phyloP scores from a whole-genome alignment of 75 land plant species.

The Isoetes taiwanensis region DNA sequence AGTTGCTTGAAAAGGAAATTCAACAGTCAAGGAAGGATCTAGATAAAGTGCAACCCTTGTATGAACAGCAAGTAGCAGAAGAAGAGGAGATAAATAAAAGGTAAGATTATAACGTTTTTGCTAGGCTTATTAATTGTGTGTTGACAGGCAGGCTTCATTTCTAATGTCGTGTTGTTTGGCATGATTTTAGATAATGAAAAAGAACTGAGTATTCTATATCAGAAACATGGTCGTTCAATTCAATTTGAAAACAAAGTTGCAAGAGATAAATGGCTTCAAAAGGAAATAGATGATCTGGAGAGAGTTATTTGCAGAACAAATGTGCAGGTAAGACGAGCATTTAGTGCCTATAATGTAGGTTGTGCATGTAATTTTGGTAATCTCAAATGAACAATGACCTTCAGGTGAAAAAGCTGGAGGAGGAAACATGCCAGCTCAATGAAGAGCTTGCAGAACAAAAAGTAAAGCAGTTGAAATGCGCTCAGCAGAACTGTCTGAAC shows the following conservation, averaged over 20 bases:
- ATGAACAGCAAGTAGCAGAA: conserved; percentile 41
- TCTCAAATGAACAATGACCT: no score
- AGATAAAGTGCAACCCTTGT: conserved; percentile 39
- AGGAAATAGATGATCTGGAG: conserved; percentile 70
- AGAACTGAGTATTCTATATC: conserved; percentile 87
- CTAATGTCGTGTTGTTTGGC: not conserved
- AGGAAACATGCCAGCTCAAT: conserved; percentile 58
- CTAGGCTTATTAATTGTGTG: no score
- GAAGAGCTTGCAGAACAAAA: conserved; percentile 36
- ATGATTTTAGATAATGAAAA: conserved; percentile 94
- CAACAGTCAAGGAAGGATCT: conserved; percentile 55
- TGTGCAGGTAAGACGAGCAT: no score
- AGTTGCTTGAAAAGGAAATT: conserved; percentile 54
- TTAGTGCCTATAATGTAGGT: no score
- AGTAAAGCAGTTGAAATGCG: conserved; percentile 40
- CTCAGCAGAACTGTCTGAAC: conserved; percentile 27
- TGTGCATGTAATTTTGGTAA: conserved; percentile 5
- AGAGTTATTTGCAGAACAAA: no score
- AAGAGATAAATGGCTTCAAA: conserved; percentile 92
- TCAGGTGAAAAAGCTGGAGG: conserved; percentile 66
- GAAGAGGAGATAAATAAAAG: conserved; percentile 63
- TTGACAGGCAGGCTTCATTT: no score
- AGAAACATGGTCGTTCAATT: conserved; percentile 97
- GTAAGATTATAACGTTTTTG: conserved; percentile 24
- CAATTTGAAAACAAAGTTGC: conserved; percentile 77